Evolutionary conservation across 169 alveolate genomes (phyloP), one percentile per base, ranked within the genome.

Genomic region (Cryptosporidium sp.): DNA sequence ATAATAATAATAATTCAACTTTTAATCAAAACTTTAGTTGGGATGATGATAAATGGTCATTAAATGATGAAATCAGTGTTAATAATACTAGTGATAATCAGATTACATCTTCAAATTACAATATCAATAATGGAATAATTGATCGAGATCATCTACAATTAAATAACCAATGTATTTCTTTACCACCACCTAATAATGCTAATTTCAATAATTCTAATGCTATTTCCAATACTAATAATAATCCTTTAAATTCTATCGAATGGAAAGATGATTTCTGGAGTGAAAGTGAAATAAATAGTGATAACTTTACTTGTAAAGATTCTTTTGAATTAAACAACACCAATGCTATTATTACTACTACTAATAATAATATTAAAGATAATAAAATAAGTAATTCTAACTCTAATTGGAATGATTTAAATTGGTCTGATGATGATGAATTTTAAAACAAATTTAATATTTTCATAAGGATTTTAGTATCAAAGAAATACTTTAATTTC

Each of bases 31-130:
- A 45, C 23, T 45, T 45, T 45, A 26, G 48, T n/a, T 69, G 80
- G 80, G 80, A 69, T 37, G 59, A 69, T 26, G 80, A 59, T 59
- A n/a, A 69, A 35, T 69, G 80, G 80, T 37, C 51, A 69, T 69
- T 31, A n/a, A 69, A 16, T 69, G 52, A 69, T 43, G 80, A 69
- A 37, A 37, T n/a, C 14, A 43, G 26, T 69, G 39, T 37, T 35
- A 39, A 39, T 69, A 69, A 29, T 43, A 8, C 12, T 43, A 43
- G 6, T 58, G 16, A 58, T 14, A 58, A 58, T 26, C 39, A 58
- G 16, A 29, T 14, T 58, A 14, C 31, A 16, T 58, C 31, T 58
- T 58, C 39, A 10, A 29, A 58, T 7, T 26, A 14, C 16, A n/a
- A 59, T 59, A 59, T 59, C n/a, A n/a, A 59, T 59, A 59, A 10